phyloP scores from a whole-genome alignment of 2,329 filamentous ascomycete genomes.

The Pyrenophora tritici-repentis region DNA sequence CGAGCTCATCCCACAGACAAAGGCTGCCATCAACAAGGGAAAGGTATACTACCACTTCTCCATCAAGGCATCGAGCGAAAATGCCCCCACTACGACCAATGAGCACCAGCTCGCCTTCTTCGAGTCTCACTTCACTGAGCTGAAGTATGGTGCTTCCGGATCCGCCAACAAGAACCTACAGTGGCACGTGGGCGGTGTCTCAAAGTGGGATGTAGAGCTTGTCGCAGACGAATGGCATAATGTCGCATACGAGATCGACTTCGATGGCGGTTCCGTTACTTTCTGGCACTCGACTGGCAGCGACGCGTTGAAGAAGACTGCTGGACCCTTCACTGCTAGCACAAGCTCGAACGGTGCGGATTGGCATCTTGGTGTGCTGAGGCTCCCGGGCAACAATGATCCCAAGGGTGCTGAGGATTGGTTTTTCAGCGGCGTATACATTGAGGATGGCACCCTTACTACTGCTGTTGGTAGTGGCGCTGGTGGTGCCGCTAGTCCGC shows the following conservation, averaged over 20 bases:
- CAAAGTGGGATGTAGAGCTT: slow-evolving; percentile 67
- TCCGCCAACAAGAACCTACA: slow-evolving; percentile 61
- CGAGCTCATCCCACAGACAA: slow-evolving; percentile 74
- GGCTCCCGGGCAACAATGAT: slow-evolving; percentile 63
- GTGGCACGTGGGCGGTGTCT: slow-evolving; percentile 66
- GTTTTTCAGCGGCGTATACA: slow-evolving; percentile 74
- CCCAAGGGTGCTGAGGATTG: slow-evolving; percentile 65
- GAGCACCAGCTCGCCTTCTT: slow-evolving; percentile 71
- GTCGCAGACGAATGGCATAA: slow-evolving; percentile 73
- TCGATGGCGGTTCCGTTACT: slow-evolving; percentile 63
- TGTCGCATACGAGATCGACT: slow-evolving; percentile 75
- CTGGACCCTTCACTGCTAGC: slow-evolving; percentile 63
- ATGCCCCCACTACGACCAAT: slow-evolving; percentile 63
- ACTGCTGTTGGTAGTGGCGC: slow-evolving; percentile 31
- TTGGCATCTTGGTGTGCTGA: slow-evolving; percentile 73
- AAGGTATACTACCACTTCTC: slow-evolving; percentile 75
- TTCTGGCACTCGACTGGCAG: slow-evolving; percentile 72
- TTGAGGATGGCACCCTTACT: slow-evolving; percentile 61
- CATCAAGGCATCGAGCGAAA: slow-evolving; percentile 62
- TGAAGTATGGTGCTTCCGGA: slow-evolving; percentile 65
- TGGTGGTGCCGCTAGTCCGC: slow-evolving; percentile 12
- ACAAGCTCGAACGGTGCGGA: slow-evolving; percentile 70
- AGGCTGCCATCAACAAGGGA: slow-evolving; percentile 65
- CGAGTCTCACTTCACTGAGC: slow-evolving; percentile 75
- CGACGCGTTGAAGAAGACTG: slow-evolving; percentile 61